Conservation (phyloP, 129 eudicot species). For the Kitagawia praeruptora region DNA sequence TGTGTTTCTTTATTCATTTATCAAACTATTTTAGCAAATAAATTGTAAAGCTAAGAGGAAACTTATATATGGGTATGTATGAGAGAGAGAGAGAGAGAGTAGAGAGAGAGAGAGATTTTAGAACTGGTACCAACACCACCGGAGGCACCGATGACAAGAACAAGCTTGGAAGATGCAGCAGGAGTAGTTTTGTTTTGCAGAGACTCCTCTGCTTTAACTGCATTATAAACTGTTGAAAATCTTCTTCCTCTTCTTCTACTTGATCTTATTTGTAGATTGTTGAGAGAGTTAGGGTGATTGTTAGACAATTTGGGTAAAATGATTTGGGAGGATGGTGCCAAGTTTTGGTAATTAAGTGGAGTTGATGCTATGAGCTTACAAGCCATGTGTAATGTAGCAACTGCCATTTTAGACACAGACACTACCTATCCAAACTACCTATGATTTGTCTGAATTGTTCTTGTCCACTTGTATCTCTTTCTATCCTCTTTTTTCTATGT, state of each 20-base stretch:
- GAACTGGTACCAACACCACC: slow-evolving; percentile 75
- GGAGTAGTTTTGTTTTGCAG: slow-evolving; percentile 18
- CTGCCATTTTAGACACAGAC: neutral
- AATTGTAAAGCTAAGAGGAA: neutral
- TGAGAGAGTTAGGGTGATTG: neutral
- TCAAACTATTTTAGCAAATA: neutral
- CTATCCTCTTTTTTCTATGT: neutral
- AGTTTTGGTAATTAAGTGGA: neutral
- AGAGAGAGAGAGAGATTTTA: neutral
- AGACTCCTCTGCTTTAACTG: slow-evolving; percentile 44
- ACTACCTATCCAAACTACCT: neutral
- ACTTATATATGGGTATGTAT: neutral
- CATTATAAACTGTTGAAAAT: slow-evolving; percentile 25
- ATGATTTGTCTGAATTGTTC: neutral
- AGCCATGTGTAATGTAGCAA: neutral
- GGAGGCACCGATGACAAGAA: slow-evolving; percentile 84
- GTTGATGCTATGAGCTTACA: neutral
- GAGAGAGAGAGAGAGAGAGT: too few relatives aligned
- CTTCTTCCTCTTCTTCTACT: neutral
- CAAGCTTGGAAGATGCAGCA: slow-evolving; percentile 49
- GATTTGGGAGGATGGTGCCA: neutral
- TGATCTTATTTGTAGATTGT: neutral
- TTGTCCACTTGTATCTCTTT: slow-evolving; percentile 1
- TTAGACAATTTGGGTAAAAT: neutral
- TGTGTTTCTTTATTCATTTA: too few relatives aligned